These are phyloP conservation scores for Pascua sp. DNA, from an alignment of 1,284 basidiomycete genomes.

Conservation along the genomic window DNA sequence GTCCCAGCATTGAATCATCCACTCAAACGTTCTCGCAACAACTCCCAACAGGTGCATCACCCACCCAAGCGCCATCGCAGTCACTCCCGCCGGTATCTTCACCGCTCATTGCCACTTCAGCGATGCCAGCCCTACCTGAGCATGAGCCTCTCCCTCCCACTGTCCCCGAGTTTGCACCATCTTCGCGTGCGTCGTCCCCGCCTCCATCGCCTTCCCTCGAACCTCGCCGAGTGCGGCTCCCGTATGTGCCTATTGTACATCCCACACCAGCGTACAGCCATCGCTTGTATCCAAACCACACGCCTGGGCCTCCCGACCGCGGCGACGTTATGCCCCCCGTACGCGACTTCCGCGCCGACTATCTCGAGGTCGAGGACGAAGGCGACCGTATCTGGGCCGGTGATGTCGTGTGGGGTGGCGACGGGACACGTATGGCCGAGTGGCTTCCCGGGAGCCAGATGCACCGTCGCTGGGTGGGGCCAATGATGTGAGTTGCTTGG, in stretches of 20 bases:
- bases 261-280: conserved; percentile 37
- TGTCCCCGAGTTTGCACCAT: neutral
- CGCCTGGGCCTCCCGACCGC: conserved; percentile 13
- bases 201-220: conserved; percentile 1
- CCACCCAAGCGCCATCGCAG: neutral
- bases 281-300: conserved; percentile 42
- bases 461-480: conserved; percentile 43
- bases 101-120: no score
- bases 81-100: neutral
- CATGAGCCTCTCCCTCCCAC: neutral
- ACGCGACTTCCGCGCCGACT: conserved; percentile 4
- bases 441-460: conserved; percentile 22
- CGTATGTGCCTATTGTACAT: conserved; percentile 25
- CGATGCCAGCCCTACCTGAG: conserved; percentile 8
- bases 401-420: conserved; percentile 14
- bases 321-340: conserved; percentile 2
- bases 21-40: neutral
- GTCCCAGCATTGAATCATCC: no score
- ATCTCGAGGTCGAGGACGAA: conserved; percentile 30
- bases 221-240: conserved; percentile 6
- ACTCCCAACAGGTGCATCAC: neutral
- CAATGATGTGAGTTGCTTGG: conserved; percentile 37
- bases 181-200: neutral
- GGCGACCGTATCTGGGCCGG: conserved; percentile 24
- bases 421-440: conserved; percentile 32